Conservation (phyloP, 1,139 yeast species). For the Protomyces macrosporus region DNA sequence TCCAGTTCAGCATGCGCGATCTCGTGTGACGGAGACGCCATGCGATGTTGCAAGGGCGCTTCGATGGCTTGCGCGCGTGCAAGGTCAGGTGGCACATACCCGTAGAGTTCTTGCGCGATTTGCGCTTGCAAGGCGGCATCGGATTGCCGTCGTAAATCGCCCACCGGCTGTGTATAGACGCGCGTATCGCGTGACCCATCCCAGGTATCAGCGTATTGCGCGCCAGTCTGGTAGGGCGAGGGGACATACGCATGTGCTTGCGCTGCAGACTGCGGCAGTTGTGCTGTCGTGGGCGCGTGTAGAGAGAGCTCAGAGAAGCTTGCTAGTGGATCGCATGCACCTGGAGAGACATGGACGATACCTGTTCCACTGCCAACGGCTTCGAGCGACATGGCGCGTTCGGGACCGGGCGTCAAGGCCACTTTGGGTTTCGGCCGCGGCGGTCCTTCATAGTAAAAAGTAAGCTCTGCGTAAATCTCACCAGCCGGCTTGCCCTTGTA, state of each 20-base stretch:
- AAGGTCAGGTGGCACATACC: background rate
- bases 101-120: background rate
- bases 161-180: background rate
- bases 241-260: background rate
- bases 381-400: too few species aligned
- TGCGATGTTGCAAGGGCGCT: background rate
- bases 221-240: conserved; percentile 5
- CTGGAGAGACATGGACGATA: background rate
- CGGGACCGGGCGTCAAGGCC: background rate
- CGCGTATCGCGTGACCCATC: conserved; percentile 5
- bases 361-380: background rate
- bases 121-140: background rate
- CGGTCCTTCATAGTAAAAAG: conserved; percentile 68
- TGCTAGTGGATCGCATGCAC: background rate
- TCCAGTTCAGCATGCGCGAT: background rate
- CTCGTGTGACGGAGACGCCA: background rate
- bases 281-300: background rate
- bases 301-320: background rate
- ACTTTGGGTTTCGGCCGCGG: conserved; percentile 24
- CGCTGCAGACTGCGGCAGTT: background rate
- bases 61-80: background rate
- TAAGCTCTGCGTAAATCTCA: conserved; percentile 80
- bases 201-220: conserved; percentile 17
- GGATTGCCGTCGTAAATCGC: conserved; percentile 12
- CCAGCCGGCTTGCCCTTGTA: conserved; percentile 80